Base-by-base conservation (phyloP, 768 basidiomycete genomes). In the Gloeopeniophorella convolvens region DNA sequence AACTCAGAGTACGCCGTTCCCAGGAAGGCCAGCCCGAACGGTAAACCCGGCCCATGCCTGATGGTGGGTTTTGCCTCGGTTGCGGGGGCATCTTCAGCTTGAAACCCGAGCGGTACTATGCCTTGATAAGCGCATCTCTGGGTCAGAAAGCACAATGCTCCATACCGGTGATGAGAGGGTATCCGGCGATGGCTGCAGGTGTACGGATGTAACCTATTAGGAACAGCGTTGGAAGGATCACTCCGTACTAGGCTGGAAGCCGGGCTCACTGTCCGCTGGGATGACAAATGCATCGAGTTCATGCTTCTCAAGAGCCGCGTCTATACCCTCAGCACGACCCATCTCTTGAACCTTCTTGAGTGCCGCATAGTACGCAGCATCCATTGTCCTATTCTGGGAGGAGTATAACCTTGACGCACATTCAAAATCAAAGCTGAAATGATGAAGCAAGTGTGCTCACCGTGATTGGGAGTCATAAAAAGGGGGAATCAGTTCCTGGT, bases 401-500 rank as follows among this genome's bases (percentile, higher is more conserved):
- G 49, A 57, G 40, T 65, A 60, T 42, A 66, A 61, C n/a, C 64
- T 67, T 48, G 16, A 11, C n/a, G n/a, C n/a, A 27, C 4, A n/a
- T 7, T 40, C 20, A 13, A n/a, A 21, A 39, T 42, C 21, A 31
- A 27, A 23, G 16, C 7, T 41, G 11, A 24, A 39, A 7, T 28
- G 7, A 13, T 9, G 18, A 11, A 12, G 15, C 35, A 7, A 10
- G 11, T 27, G 13, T 15, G 39, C 66, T 27, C 55, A 54, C 72
- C 56, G 58, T 3, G 67, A 69, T 51, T 72, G 71, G 39, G 65
- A 61, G 0, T 59, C 63, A 42, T 68, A 60, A 51, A 62, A 70
- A 11, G 69, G 66, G 18, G 61, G 57, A 9, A 62, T 57, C 10
- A 68, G 62, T 58, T 84, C 83, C 24, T 77, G 67, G 5, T 68